These are phyloP conservation scores for Asterochloris erici DNA, from an alignment of 139 green algal species.

Conservation along the genomic window DNA sequence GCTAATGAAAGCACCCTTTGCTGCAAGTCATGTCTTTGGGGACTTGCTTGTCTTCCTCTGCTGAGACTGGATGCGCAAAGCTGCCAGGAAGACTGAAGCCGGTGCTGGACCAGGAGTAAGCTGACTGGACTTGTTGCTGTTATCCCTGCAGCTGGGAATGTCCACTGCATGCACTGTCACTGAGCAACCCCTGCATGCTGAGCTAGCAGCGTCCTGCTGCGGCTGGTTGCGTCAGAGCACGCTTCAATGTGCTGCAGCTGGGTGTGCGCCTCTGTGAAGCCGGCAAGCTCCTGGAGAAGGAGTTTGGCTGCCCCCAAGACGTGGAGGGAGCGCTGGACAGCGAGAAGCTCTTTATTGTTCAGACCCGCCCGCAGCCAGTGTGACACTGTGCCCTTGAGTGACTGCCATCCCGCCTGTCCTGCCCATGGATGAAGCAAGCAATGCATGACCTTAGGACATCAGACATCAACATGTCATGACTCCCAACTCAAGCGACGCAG, in stretches of 20 bases:
- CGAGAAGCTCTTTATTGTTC: conserved; percentile 79
- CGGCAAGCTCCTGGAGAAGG: conserved; percentile 58
- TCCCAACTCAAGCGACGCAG: too few species aligned
- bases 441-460: too few species aligned
- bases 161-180: not conserved
- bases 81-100: not conserved
- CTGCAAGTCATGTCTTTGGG: too few species aligned
- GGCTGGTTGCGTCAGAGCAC: not conserved
- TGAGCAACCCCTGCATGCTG: not conserved
- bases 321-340: conserved; percentile 86
- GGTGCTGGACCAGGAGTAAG: not conserved
- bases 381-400: not conserved
- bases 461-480: too few species aligned
- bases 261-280: conserved; percentile 49
- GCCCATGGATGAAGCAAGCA: too few species aligned
- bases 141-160: not conserved
- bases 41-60: too few species aligned
- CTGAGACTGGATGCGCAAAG: not conserved
- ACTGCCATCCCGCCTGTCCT: too few species aligned
- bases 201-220: not conserved
- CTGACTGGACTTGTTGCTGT: not conserved
- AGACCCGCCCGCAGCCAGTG: conserved; percentile 88
- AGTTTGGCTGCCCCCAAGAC: conserved; percentile 80
- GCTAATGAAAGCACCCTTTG: too few species aligned
- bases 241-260: conserved; percentile 18